Base-by-base conservation (phyloP, 345 rosid species). In the Microcos paniculata region DNA sequence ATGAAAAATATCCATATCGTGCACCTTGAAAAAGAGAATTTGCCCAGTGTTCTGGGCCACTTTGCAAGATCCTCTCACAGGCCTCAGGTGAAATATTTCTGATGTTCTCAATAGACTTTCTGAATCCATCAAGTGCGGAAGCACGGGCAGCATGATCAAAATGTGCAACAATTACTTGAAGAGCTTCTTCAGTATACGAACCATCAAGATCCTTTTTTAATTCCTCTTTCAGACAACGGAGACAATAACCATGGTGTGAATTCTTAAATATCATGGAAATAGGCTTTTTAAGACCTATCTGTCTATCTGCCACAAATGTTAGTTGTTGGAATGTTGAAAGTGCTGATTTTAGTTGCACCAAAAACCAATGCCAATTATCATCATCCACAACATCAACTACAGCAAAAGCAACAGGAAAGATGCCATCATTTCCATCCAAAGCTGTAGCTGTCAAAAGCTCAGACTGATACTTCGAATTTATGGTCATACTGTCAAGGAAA, bases 311-410 rank as follows among this genome's bases (percentile, higher is more conserved):
- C 49, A 88, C 85, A 79, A 88, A 86, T 21, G 90, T 87, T 68
- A 90, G 63, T 31, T 85, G 43, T 65, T 67, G 78, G 55, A 81
- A 79, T 43, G 77, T 72, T 33, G 91, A 77, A 38, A 87, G 24
- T 28, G 85, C 85, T 23, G 84, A 70, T 79, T 77, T 87, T 79
- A 88, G 76, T 76, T 87, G 84, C 84, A 81, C 78, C 85, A 88
- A 80, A 73, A 90, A 90, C 90, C 90, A 87, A 57, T 71, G 80
- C 94, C 94, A 90, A 70, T 78, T 85, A 61, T 82, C 87, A 45
- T 85, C 81, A 73, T 83, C 79, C 79, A 84, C 88, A 79, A 80
- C 62, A 76, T 88, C 94, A 31, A 85, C 90, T 18, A 90, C 30
- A 65, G 89, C 88, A 72, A 82, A 85, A 66, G 94, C 82, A 79